A percentile compares a stretch with the other conserved stretches of the same genome.
These are phyloP conservation scores for Geosmithia flava DNA, from an alignment of 2,329 filamentous ascomycete species.

Conservation along the genomic window DNA sequence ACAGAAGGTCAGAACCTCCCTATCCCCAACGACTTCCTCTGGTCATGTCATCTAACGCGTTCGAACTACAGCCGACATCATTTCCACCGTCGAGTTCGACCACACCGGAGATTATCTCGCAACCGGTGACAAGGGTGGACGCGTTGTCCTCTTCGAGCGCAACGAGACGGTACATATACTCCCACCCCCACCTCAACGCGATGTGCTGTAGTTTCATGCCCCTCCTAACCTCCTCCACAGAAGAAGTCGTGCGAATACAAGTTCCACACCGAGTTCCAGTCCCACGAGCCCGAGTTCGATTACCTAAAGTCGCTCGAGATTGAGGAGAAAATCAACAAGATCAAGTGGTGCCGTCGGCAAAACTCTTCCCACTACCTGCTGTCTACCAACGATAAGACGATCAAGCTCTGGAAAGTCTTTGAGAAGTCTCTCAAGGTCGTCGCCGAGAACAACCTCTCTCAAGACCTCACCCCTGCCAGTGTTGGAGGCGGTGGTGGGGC, in stretches of 20 bases:
- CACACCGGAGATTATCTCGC: conserved; percentile 83
- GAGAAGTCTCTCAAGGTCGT: conserved; percentile 99
- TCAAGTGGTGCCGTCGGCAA: conserved; percentile 98
- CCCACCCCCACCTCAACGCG: neutral
- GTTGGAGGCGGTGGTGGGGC: conserved; percentile 67
- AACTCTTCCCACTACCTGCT: conserved; percentile 97
- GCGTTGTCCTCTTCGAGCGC: conserved; percentile 77
- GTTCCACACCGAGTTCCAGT: conserved; percentile 99
- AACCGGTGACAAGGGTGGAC: conserved; percentile 80
- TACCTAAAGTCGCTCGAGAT: conserved; percentile 99
- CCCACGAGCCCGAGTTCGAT: conserved; percentile 98
- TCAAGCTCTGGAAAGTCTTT: conserved; percentile 99
- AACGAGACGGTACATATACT: conserved; percentile 73
- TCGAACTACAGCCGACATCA: conserved; percentile 60
- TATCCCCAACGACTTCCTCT: neutral
- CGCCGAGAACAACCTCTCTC: conserved; percentile 95
- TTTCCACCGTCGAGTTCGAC: conserved; percentile 84
- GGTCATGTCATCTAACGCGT: conserved; percentile 9
- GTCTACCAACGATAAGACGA: conserved; percentile 99
- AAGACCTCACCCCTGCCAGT: conserved; percentile 73
- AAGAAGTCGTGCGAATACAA: conserved; percentile 99
- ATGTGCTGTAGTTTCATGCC: conserved; percentile 15
- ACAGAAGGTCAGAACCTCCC: conserved; percentile 63
- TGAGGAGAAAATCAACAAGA: conserved; percentile 99
- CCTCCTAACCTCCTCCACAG: conserved; percentile 29